Base-by-base conservation (phyloP, 2,329 filamentous ascomycete genomes). In the Fusarium pilosicola region DNA sequence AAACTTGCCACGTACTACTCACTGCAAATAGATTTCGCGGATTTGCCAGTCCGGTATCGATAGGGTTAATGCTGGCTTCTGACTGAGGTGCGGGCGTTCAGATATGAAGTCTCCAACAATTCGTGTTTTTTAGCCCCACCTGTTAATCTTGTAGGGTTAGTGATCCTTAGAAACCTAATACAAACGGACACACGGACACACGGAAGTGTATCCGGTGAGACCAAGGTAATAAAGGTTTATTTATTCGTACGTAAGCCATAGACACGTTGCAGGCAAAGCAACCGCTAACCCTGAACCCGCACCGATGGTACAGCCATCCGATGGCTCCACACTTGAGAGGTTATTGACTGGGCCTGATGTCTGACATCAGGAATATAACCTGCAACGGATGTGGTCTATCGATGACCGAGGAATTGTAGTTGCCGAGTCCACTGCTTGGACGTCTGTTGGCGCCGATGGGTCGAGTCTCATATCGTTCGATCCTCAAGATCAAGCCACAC, bases 11-110 rank as follows among this genome's bases (percentile, higher is more conserved):
- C 13, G 9, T 41, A 9, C 12, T 9, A 41, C 12, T 14, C 13
- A 1, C 39, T 41, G 1, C 0, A 14, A 41, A n/a, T 6, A 1
- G 8, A 22, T 6, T 0, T 41, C 12, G 39, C 39, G 20, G 39
- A 5, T 15, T 22, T 41, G 39, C 12, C 39, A 22, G 20, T 41
- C 39, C 39, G 20, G 39, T 22, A n/a, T 4, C 20, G 1, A 4
- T 41, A 22, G 39, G 39, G 7, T 41, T 22, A 8, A 14, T 41
- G 5, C 7, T 41, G 20, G 39, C 12, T 41, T 39, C 20, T 41
- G 39, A 9, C 17, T 3, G 39, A 41, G 39, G 39, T 41, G 13
- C 39, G 13, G 39, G 20, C 12, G 20, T 22, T 22, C 39, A 13
- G 13, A 7, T 38, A 18, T 22, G 4, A 41, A 41, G 39, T 41